Evolutionary conservation across 495 filamentous ascomycete genomes (phyloP), one percentile per base, ranked within the genome.

Genomic region (Elaphomyces granulatus): DNA sequence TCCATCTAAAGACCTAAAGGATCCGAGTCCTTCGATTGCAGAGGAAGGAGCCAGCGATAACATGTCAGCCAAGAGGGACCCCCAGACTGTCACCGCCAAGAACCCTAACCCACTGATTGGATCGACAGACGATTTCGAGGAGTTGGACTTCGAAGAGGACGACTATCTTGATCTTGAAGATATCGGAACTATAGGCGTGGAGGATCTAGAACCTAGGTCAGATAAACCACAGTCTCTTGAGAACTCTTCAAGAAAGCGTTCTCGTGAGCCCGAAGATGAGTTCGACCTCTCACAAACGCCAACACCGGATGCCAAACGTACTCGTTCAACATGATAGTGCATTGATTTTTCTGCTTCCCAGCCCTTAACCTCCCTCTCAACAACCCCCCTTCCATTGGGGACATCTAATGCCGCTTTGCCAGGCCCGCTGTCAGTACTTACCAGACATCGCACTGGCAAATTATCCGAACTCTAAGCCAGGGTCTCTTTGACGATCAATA

Each of bases 221-320:
- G 43, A 45, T 46, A 51, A 55, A 23, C 42, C 48, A 31, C 41
- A 47, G 32, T 16, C 43, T 15, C 36, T 34, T 40, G 42, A 47
- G 9, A 52, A 43, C 16, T 18, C 36, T 12, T 53, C 54, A 33
- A 44, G 44, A n/a, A 60, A 60, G 41, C 50, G 54, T 14, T 32
- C 48, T n/a, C 53, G 54, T 32, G 54, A 54, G 18, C 42, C 37
- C 2, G 54, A 60, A 32, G 54, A 57, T 33, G 56, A 60, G 21
- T 32, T 50, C 36, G 54, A 54, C n/a, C 36, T 52, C 17, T 41
- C 46, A n/a, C 45, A 52, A 36, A 47, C 37, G 17, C 43, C 51
- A 12, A 52, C 49, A 9, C 48, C 56, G 8, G 56, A 53, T 37
- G 43, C 43, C 16, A 60, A 60, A 46, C 53, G 56, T 16, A 45